A percentile compares a stretch with the other conserved stretches of the same genome.
Conservation (phyloP, 2,329 filamentous ascomycete species). For the Cladorrhinum sp. region DNA sequence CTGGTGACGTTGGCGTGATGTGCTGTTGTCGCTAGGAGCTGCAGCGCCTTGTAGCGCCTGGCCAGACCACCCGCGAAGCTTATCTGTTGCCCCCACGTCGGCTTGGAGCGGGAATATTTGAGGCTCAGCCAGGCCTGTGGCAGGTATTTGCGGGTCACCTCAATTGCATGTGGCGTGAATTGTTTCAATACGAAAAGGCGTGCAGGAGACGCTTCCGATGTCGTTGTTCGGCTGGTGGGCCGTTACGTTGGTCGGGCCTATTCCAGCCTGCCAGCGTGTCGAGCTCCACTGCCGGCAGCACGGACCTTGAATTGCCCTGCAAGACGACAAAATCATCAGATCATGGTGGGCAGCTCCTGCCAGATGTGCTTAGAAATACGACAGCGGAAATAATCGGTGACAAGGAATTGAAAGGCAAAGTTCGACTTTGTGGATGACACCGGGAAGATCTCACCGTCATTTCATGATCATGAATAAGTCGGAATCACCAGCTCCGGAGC, state of each 20-base stretch:
- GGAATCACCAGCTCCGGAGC: background rate
- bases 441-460: background rate
- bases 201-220: background rate
- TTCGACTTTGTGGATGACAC: no score
- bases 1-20: background rate
- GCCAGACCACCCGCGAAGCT: background rate
- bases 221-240: background rate
- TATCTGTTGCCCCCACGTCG: background rate
- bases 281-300: background rate
- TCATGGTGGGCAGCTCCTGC: background rate
- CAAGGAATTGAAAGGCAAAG: background rate
- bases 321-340: background rate
- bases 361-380: background rate
- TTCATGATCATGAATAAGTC: background rate
- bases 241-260: background rate
- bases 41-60: background rate
- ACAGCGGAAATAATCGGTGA: background rate
- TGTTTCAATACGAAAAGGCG: background rate
- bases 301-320: background rate
- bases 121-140: background rate
- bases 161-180: no score
- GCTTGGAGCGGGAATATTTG: background rate
- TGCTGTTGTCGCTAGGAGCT: background rate
- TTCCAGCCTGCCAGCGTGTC: background rate
- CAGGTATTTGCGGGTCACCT: background rate